Base-by-base conservation (phyloP, 1,139 yeast species). In the Blastobotrys petasosporus region DNA sequence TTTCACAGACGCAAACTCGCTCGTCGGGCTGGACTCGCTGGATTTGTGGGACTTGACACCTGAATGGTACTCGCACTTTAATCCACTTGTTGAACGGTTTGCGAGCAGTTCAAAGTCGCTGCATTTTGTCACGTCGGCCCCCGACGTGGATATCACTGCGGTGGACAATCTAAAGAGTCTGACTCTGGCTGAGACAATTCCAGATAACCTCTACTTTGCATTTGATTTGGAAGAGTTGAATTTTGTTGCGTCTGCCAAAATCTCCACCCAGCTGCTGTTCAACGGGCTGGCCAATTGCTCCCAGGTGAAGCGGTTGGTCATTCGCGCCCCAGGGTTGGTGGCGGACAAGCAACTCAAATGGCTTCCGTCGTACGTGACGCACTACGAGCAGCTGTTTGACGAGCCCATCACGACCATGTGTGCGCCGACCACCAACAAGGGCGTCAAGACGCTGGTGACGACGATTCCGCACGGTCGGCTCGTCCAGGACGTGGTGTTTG, bases 221-320 rank as follows among this genome's bases (percentile, higher is more conserved):
- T 44, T 44, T 31, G 43, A 40, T 32, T 25, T 44, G 41, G 47
- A 44, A 29, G 47, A 44, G 37, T 40, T 44, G 20, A 39, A 44
- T 20, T 44, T 39, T 28, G 39, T 30, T 29, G 31, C 44, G 4
- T 29, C 29, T 12, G 29, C 3, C 10, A 17, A 29, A 8, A 28
- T 33, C 8, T 30, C 42, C n/a, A 32, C 44, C n/a, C 20, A 32
- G 16, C 15, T 5, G 9, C 36, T 44, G 29, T 15, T 36, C 9
- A 31, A 39, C 20, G 23, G 40, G 29, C 31, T 44, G 33, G 10
- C 15, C 20, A 37, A 33, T 15, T 44, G 47, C 30, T 25, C 37
- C 1, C 41, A 36, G 34, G 30, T 44, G 31, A 20, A 31, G 11
- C 39, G 43, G 13, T 20, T 44, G 7, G 20, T 43, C 5, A 11